Evolutionary conservation across 345 rosid species (phyloP), one percentile per base, ranked within the genome.

Genomic region (Angophora floribunda): DNA sequence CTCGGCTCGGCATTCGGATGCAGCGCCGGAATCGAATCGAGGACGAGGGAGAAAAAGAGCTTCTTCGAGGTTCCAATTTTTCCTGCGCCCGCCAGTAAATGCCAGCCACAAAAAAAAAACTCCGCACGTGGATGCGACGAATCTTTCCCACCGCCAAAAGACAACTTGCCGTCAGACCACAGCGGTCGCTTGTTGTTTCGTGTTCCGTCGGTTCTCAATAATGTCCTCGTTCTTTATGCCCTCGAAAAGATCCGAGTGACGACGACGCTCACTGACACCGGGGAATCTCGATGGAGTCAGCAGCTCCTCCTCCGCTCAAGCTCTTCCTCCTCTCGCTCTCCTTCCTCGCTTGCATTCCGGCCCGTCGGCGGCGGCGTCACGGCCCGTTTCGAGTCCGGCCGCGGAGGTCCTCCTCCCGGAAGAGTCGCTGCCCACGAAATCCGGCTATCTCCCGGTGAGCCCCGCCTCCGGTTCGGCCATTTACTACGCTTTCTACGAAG

Each of bases 401-500:
- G 82, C 80, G 24, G 47, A 75, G 82, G 7, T 44, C 47, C 14
- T 95, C 82, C 82, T 95, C 86, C 97, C 99, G 59, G 86, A 87
- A 24, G 95, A 91, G 85, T 90, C 99, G 85, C 95, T 93, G 30
- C 99, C 99, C n/a, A 92, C 99, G 21, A 96, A 88, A 89, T 96
- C 98, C 19, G 99, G 99, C 61, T 97, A 97, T 93, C 96, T 97
- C 36, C 91, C 94, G 5, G 91, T 97, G 63, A 93, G 91, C 88
- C 88, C 93, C 36, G 30, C 92, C 70, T 86, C 95, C 1, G 89
- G 86, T 49, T 95, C 99, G 19, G 94, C 97, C 92, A 95, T 97
- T 55, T 97, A 94, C 93, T 96, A 94, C 91, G 41, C 96, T 75
- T 97, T 90, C 91, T 96, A 97, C 87, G 98, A 97, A 93, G 96